phyloP scores from a whole-genome alignment of 805 yeast genomes.

The Yamadazyma phyllophila region DNA sequence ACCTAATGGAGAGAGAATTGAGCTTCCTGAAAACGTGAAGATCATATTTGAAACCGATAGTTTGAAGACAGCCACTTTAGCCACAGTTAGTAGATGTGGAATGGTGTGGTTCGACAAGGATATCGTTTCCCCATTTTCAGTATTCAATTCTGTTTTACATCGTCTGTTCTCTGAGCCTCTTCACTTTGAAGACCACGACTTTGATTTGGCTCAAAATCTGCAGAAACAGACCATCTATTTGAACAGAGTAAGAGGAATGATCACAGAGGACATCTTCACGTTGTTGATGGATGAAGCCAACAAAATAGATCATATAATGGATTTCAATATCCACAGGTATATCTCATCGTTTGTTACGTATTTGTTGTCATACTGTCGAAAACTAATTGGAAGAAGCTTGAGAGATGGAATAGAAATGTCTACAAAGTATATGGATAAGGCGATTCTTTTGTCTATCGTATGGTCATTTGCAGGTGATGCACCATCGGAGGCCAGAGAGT shows the following conservation, averaged over 20 bases:
- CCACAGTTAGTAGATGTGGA: slow-evolving; percentile 92
- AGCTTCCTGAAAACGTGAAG: slow-evolving; percentile 60
- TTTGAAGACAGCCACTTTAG: slow-evolving; percentile 72
- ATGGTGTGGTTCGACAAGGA: slow-evolving; percentile 66
- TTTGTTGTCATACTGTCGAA: slow-evolving; percentile 34
- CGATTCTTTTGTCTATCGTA: slow-evolving; percentile 37
- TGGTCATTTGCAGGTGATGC: slow-evolving; percentile 73
- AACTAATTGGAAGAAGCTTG: slow-evolving; percentile 12
- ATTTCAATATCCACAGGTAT: slow-evolving; percentile 34
- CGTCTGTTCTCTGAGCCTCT: not conserved
- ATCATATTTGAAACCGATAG: slow-evolving; percentile 76
- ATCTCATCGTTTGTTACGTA: slow-evolving; percentile 40
- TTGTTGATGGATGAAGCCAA: slow-evolving; percentile 1
- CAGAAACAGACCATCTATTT: slow-evolving; percentile 1
- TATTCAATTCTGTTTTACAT: slow-evolving; percentile 4
- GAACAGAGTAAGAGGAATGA: not conserved
- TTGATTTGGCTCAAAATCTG: not conserved
- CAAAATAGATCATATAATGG: slow-evolving; percentile 51
- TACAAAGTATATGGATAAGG: slow-evolving; percentile 27
- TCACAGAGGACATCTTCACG: not conserved
- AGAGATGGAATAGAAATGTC: not conserved
- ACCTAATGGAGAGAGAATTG: slow-evolving; percentile 85
- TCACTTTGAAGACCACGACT: slow-evolving; percentile 1
- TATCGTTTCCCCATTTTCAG: not conserved
- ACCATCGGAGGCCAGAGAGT: slow-evolving; percentile 32